These are phyloP conservation scores for Suillus variegatus DNA, from an alignment of 768 basidiomycete species.

Conservation along the genomic window DNA sequence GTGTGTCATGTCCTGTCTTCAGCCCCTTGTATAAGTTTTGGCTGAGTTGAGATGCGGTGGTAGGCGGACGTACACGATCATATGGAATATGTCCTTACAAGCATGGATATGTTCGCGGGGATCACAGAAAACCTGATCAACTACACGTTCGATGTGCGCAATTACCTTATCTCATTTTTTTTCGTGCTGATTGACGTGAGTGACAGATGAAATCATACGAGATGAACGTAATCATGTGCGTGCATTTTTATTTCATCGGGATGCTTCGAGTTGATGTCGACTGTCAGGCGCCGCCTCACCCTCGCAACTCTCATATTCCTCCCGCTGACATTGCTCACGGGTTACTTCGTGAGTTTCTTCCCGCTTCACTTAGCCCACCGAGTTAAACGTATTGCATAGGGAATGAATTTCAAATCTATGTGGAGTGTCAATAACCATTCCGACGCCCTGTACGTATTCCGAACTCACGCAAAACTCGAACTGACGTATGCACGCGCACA, in stretches of 20 bases:
- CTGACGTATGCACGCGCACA: conserved; percentile 29
- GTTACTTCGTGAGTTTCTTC: conserved; percentile 59
- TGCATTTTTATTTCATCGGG: conserved; percentile 7
- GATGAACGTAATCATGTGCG: conserved; percentile 74
- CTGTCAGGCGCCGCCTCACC: conserved; percentile 59
- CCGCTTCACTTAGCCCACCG: conserved; percentile 5
- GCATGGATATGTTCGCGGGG: conserved; percentile 72
- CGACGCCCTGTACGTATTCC: conserved; percentile 45
- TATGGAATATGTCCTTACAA: conserved; percentile 69
- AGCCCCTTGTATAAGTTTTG: neutral
- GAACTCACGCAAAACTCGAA: neutral
- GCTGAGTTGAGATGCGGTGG: neutral
- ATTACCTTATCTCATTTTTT: neutral
- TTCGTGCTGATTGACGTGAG: neutral
- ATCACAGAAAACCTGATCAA: conserved; percentile 73
- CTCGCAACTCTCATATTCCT: conserved; percentile 71
- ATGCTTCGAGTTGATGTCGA: conserved; percentile 2
- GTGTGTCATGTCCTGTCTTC: conserved; percentile 33
- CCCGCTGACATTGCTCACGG: conserved; percentile 68
- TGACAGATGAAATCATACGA: conserved; percentile 68
- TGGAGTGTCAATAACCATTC: conserved; percentile 47
- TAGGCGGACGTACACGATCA: conserved; percentile 78
- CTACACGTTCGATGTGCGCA: conserved; percentile 71
- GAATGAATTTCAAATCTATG: conserved; percentile 65
- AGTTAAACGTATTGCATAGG: conserved; percentile 39